Conservation (phyloP, 106 monocot genomes). For the Dioscorea zingiberensis region DNA sequence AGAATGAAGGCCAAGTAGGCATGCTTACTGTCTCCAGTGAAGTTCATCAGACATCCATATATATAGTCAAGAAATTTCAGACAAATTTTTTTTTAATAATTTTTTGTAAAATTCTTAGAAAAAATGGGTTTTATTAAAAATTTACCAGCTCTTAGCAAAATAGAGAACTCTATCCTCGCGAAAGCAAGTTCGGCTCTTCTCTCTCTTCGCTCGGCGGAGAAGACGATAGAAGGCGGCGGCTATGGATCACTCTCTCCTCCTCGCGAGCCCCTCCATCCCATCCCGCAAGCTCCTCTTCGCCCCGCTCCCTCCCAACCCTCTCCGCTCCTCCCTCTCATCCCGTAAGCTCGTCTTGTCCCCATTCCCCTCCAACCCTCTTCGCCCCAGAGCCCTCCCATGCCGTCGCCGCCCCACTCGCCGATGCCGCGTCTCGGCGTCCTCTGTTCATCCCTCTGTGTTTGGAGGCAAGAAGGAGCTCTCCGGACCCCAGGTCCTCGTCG, state of each 20-base stretch:
- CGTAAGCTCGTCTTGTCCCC: slow-evolving; percentile 13
- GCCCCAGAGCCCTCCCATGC: slow-evolving; percentile 2
- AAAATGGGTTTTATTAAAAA: no score
- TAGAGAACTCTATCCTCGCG: neutral
- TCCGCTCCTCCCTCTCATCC: slow-evolving; percentile 5
- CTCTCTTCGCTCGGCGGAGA: neutral
- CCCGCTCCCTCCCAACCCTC: slow-evolving; percentile 18
- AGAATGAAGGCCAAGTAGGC: no score
- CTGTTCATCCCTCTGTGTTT: slow-evolving; percentile 19
- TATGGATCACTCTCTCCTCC: slow-evolving; percentile 20
- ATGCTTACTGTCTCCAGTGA: no score
- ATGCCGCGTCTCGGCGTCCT: neutral
- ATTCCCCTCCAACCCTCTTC: slow-evolving; percentile 2
- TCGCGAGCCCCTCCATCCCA: slow-evolving; percentile 11
- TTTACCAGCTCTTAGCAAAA: no score
- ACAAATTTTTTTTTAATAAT: no score
- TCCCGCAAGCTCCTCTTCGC: slow-evolving; percentile 13
- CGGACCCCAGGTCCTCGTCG: slow-evolving; percentile 41
- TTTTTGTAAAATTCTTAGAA: no score
- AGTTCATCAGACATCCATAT: no score
- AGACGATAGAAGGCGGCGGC: neutral
- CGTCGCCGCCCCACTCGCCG: slow-evolving; percentile 2
- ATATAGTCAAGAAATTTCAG: no score
- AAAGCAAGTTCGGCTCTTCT: no score
- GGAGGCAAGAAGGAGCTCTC: slow-evolving; percentile 54